Conservation (phyloP, 768 basidiomycete species). For the Lentinus tigrinus region DNA sequence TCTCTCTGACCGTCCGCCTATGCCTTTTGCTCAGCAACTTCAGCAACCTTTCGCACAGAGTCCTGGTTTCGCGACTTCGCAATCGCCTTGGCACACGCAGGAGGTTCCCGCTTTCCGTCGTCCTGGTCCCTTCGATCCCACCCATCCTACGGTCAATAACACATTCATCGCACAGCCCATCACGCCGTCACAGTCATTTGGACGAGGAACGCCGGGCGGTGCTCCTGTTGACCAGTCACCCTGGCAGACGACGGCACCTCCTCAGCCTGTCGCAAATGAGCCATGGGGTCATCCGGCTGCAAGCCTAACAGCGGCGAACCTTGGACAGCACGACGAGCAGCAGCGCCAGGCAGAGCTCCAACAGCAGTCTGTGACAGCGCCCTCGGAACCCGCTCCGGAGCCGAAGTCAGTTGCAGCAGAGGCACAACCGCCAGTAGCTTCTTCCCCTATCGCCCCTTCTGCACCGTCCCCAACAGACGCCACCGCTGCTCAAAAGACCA, state of each 20-base stretch:
- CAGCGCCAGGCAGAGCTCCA: conserved; percentile 37
- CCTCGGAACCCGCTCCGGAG: conserved; percentile 8
- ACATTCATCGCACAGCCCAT: conserved; percentile 27
- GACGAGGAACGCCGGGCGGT: conserved; percentile 7
- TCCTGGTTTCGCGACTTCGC: conserved; percentile 6
- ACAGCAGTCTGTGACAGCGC: neutral
- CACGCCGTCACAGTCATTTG: conserved; percentile 20
- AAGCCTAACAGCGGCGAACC: conserved; percentile 56
- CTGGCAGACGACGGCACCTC: conserved; percentile 43
- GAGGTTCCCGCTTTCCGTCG: conserved; percentile 25
- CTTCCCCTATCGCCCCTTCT: conserved; percentile 17
- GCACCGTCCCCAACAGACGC: conserved; percentile 13
- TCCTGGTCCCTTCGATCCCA: conserved; percentile 42
- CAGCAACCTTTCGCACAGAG: conserved; percentile 21
- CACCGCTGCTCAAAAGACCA: conserved; percentile 11
- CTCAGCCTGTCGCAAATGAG: conserved; percentile 45
- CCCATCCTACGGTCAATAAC: conserved; percentile 42
- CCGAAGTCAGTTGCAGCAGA: conserved; percentile 3
- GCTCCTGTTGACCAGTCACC: conserved; percentile 45
- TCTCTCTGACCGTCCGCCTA: conserved; percentile 23
- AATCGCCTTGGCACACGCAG: conserved; percentile 22
- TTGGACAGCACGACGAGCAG: conserved; percentile 59
- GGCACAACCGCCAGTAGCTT: neutral
- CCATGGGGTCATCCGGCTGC: conserved; percentile 48
- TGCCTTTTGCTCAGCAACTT: conserved; percentile 13